These are phyloP conservation scores for Russula sp. DNA, from an alignment of 768 basidiomycete species.

Conservation along the genomic window DNA sequence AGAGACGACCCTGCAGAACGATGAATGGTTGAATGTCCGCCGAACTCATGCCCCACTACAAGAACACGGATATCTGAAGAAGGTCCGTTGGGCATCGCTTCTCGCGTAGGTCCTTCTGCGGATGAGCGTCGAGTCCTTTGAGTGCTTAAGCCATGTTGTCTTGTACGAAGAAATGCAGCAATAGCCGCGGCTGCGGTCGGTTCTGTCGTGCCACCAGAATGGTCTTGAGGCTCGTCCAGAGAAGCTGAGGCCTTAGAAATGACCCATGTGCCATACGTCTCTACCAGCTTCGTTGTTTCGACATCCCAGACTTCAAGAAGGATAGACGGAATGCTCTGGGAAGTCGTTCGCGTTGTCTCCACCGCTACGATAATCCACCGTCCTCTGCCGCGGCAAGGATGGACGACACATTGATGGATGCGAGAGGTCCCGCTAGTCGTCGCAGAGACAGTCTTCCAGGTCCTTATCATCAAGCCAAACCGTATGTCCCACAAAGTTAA, in stretches of 20 bases:
- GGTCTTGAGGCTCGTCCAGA: constrained; percentile 45
- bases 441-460: constrained; percentile 69
- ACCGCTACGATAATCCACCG: constrained; percentile 86
- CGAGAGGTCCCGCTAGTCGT: constrained; percentile 45
- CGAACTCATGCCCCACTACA: constrained; percentile 70
- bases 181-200: constrained; percentile 65
- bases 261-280: constrained; percentile 62
- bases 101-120: constrained; percentile 26
- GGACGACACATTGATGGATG: constrained; percentile 69
- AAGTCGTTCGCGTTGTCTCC: constrained; percentile 37
- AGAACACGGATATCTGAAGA: constrained; percentile 64
- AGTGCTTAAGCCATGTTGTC: constrained; percentile 36
- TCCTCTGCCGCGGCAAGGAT: constrained; percentile 82
- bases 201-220: constrained; percentile 49
- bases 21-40: constrained; percentile 47
- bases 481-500: constrained; percentile 92
- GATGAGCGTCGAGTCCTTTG: constrained; percentile 21
- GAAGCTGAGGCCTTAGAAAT: constrained; percentile 40
- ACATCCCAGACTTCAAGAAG: constrained; percentile 92
- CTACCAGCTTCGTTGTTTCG: constrained; percentile 70
- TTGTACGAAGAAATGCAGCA: constrained; percentile 68
- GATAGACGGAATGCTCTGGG: constrained; percentile 31
- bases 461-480: constrained; percentile 82
- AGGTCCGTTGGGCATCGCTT: constrained; percentile 35
- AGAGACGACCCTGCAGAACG: constrained; percentile 24